Evolutionary conservation across 2,329 filamentous ascomycete species (phyloP), one percentile per base, ranked within the genome.

Genomic region (Akanthomyces lecanii): DNA sequence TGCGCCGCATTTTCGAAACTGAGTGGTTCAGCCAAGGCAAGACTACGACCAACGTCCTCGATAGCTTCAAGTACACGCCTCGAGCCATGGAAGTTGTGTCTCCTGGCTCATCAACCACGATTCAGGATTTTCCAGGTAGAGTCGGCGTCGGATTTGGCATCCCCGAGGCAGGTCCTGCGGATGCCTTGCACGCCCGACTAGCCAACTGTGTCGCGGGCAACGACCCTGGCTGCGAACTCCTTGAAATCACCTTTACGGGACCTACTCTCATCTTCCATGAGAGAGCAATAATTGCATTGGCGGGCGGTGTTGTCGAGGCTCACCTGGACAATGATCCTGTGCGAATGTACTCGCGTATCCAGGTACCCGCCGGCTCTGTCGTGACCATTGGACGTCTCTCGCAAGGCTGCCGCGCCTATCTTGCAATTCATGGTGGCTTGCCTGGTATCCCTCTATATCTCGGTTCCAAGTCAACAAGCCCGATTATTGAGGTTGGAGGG

Each of bases 191-290:
- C 1, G 81, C 83, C 52, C 79, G 80, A 28, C 76, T 86, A 33
- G 85, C 83, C 2, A 89, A 89, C 65, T 74, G 82, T 23, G 75
- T 89, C 1, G 85, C 84, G 0, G 85, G 84, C 0, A 88, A 89
- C 60, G 66, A 77, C 0, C 69, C 75, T 0, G 78, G 76, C 0
- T 78, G 73, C 4, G 86, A 86, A 69, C 79, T 77, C 0, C 71
- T 89, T 0, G 86, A 89, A 66, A 83, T 87, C 30, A 88, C 85
- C 0, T 67, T 87, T 18, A 81, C 77, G 16, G 86, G 86, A 0
- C 85, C 86, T 0, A 83, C 86, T 38, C 70, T 89, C 23, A 74
- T 75, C 0, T 88, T 88, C 66, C 70, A 83, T 4, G 77, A 77
- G 2, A 73, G 80, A 16, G 85, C 84, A 1, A 72, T 85, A 1